A percentile compares a stretch with the other conserved stretches of the same genome.
Evolutionary conservation across 164 flowering plant genomes (phyloP).

Genomic region (Protea cynaroides): DNA sequence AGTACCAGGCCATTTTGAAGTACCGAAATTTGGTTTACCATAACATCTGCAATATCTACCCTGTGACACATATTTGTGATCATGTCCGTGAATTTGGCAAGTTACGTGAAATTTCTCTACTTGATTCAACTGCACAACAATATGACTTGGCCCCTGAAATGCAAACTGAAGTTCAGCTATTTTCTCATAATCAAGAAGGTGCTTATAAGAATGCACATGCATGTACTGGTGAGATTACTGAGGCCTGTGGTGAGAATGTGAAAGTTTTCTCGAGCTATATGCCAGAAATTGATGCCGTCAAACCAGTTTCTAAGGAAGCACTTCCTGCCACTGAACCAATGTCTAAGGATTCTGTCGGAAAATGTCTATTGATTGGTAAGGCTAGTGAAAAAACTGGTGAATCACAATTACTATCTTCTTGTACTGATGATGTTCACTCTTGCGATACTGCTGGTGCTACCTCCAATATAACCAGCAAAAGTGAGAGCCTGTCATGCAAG

Average conservation of each 20-base stretch:
- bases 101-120: background rate
- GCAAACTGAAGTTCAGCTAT: background rate
- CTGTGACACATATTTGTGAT: background rate
- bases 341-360: slow-evolving; percentile 1
- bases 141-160: background rate
- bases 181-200: background rate
- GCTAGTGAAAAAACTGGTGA: background rate
- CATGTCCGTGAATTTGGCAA: background rate
- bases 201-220: background rate
- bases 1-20: slow-evolving; percentile 1
- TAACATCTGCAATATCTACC: background rate
- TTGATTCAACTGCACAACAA: background rate
- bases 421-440: background rate
- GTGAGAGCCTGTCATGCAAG: background rate
- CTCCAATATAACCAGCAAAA: background rate
- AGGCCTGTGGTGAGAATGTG: background rate
- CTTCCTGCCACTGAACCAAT: slow-evolving; percentile 4
- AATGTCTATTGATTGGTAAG: background rate
- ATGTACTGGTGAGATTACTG: background rate
- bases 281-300: too few relatives aligned
- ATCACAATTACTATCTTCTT: background rate
- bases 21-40: background rate
- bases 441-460: background rate
- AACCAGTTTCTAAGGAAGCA: too few relatives aligned
- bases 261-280: background rate